phyloP scores from a whole-genome alignment of 2,329 filamentous ascomycete genomes.

The Fusarium begoniae region DNA sequence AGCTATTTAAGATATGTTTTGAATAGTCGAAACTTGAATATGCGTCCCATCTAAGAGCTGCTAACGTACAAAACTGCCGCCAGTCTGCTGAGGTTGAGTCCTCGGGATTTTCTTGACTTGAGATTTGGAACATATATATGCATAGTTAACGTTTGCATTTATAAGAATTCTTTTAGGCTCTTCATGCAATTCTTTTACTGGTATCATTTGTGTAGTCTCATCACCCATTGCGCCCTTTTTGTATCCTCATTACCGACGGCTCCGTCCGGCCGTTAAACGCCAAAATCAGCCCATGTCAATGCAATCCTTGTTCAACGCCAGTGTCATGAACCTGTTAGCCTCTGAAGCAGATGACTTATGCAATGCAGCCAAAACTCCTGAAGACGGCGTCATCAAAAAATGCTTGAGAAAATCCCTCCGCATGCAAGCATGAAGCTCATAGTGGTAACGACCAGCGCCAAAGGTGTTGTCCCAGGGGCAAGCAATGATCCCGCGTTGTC shows the following conservation, averaged over 20 bases:
- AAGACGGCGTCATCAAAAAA: constrained; percentile 6
- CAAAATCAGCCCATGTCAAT: constrained; percentile 34
- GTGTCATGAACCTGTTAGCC: constrained; percentile 16
- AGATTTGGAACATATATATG: background rate
- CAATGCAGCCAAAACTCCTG: constrained; percentile 3
- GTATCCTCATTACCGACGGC: constrained; percentile 22
- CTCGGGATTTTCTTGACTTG: background rate
- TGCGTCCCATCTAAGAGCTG: background rate
- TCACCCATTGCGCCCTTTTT: constrained; percentile 29
- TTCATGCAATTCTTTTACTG: constrained; percentile 18
- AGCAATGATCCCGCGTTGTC: constrained; percentile 28
- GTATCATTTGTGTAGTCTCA: constrained; percentile 28
- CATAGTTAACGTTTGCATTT: background rate
- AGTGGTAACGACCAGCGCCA: constrained; percentile 30
- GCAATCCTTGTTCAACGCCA: constrained; percentile 30
- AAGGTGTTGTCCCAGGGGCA: constrained; percentile 16
- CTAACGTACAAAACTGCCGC: background rate
- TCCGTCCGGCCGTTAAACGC: constrained; percentile 26
- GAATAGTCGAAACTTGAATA: background rate
- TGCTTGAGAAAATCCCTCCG: constrained; percentile 27
- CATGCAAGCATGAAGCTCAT: constrained; percentile 38
- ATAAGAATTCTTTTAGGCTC: background rate
- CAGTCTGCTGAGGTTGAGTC: background rate
- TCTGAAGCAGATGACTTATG: constrained; percentile 3
- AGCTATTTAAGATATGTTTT: background rate